A percentile compares a stretch with the other conserved stretches of the same genome.
phyloP scores from a whole-genome alignment of 441 rosid species.

The Corymbia calophylla region DNA sequence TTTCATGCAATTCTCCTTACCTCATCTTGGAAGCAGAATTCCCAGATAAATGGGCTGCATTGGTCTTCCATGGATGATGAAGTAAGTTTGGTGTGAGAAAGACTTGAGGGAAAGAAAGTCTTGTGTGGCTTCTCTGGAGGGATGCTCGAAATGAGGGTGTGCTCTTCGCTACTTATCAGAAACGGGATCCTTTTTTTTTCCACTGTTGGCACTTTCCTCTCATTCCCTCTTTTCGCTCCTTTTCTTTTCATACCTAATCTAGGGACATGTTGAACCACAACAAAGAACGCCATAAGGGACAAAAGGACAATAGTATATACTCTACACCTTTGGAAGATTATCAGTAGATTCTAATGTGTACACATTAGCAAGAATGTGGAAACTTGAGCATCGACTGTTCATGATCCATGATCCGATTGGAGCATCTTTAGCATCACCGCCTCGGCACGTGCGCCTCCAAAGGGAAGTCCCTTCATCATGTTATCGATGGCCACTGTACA shows the following conservation, averaged over 20 bases:
- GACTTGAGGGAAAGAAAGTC: neutral
- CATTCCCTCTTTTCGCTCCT: neutral
- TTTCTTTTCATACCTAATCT: neutral
- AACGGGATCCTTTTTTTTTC: neutral
- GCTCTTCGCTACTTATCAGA: neutral
- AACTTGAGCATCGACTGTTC: neutral
- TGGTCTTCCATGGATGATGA: constrained; percentile 34
- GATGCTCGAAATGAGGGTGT: neutral
- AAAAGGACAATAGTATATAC: neutral
- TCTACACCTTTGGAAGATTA: neutral
- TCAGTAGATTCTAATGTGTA: neutral
- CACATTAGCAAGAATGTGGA: neutral
- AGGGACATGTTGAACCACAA: neutral
- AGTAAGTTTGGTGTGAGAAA: neutral
- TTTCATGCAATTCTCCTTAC: constrained; percentile 1
- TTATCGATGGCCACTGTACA: neutral
- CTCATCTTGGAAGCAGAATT: constrained; percentile 34
- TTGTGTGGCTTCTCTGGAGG: neutral
- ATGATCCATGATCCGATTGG: neutral
- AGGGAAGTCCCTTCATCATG: neutral
- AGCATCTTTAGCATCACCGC: neutral
- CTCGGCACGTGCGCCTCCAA: neutral
- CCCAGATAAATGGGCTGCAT: constrained; percentile 35
- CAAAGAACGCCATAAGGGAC: neutral
- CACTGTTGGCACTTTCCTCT: neutral